Conservation (phyloP, 371 early-diverging fungal genomes). For the Coemansia sp. region DNA sequence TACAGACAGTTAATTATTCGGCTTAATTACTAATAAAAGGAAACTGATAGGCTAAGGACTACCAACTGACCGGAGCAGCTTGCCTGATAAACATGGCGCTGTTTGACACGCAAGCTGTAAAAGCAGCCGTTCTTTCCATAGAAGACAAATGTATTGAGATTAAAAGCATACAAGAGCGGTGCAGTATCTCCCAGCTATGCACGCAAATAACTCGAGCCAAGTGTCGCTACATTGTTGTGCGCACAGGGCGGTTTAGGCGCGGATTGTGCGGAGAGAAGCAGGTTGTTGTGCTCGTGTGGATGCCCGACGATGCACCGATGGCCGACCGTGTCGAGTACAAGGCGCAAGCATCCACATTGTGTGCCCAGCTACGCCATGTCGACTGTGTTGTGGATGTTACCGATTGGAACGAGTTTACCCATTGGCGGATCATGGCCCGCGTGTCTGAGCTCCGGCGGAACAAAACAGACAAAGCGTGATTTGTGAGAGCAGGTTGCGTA, state of each 20-base stretch:
- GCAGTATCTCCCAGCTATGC: background rate
- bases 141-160: no score
- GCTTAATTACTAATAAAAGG: no score
- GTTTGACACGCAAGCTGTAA: no score
- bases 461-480: background rate
- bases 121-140: no score
- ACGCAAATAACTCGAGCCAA: background rate
- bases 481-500: background rate
- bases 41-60: no score
- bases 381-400: slow-evolving; percentile 8
- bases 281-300: slow-evolving; percentile 2
- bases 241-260: background rate
- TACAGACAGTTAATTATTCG: no score
- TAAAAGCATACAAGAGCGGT: background rate
- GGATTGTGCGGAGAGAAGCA: background rate
- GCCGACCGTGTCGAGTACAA: slow-evolving; percentile 8
- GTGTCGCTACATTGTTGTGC: background rate
- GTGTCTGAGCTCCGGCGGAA: background rate
- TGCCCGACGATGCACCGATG: slow-evolving; percentile 7
- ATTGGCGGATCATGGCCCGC: background rate
- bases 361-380: slow-evolving; percentile 8
- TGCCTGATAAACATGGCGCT: no score
- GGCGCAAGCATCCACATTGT: background rate
- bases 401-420: slow-evolving; percentile 16
- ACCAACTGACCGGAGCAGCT: no score